phyloP scores from a whole-genome alignment of 1,284 basidiomycete genomes.

The Tilletia walkeri region DNA sequence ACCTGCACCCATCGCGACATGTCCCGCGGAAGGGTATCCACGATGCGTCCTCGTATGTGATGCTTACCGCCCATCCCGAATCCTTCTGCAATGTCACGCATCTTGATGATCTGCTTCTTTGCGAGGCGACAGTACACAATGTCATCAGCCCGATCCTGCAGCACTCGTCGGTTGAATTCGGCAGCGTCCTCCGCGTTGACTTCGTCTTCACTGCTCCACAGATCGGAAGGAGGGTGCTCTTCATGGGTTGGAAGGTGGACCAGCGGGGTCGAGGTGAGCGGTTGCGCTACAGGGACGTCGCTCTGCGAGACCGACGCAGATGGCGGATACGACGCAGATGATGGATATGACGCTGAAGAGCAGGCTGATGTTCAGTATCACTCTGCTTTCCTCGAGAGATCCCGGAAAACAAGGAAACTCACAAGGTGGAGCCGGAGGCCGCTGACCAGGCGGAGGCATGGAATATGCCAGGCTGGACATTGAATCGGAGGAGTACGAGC shows the following conservation, averaged over 20 bases:
- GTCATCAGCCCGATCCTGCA: conserved; percentile 3
- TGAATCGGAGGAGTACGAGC: background rate
- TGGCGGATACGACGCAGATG: too few relatives aligned
- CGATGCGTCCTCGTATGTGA: conserved; percentile 2
- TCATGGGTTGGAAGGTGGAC: background rate
- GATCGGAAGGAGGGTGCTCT: background rate
- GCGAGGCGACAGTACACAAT: background rate
- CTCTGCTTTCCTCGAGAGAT: background rate
- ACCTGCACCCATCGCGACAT: background rate
- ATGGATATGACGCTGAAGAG: conserved; percentile 1
- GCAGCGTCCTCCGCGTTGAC: too few relatives aligned
- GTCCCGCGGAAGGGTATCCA: conserved; percentile 1
- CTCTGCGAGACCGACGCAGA: background rate
- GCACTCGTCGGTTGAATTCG: background rate
- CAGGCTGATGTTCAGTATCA: too few relatives aligned
- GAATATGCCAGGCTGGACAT: conserved; percentile 5
- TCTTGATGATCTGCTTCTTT: background rate
- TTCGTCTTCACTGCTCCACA: background rate
- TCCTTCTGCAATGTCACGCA: background rate
- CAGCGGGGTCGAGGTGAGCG: conserved; percentile 2
- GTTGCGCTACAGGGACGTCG: background rate
- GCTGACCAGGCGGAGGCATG: conserved; percentile 14
- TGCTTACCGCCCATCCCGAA: background rate
- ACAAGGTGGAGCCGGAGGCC: background rate
- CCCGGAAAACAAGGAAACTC: background rate